Evolutionary conservation across 1,284 basidiomycete species (phyloP), one percentile per base, ranked within the genome.

Genomic region (Heterobasidion occidentale): DNA sequence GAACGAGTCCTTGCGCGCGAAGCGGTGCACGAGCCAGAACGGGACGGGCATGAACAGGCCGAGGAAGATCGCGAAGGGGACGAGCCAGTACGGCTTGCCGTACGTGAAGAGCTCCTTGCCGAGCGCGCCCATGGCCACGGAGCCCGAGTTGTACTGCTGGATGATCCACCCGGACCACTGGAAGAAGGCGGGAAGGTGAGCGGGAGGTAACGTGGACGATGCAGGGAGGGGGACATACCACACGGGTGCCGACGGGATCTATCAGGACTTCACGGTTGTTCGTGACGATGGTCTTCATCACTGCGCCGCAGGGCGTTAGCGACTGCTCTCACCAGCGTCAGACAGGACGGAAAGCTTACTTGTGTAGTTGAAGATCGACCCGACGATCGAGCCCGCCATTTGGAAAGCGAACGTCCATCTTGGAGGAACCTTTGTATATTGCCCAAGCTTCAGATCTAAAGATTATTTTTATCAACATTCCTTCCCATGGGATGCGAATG

Each of bases 381-480:
- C 74, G 44, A 77, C 59, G 51, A 76, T 70, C 6, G 74, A 74
- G 1, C 74, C 75, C 1, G 75, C 64, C 65, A 80, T 72, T 65
- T 81, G 80, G 9, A 74, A 73, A 7, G 65, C 67, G 59, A 80
- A 80, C 7, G 76, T 78, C n/a, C 68, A 61, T 11, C 75, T 65
- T 1, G 77, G 78, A 12, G 77, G 76, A 20, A 80, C 64, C 62
- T 80, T 80, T n/a, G 73, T 76, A 63, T 80, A 86, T 62, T 85
- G 84, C 14, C 77, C 81, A 7, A 86, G 75, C 65, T 86, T 85
- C 11, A 60, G 70, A 62, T 84, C 68, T 83, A 74, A 11, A 57
- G 59, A 14, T 3, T 42, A 15, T 14, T 45, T 1, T 46, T 15
- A 51, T 19, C 45, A 19, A 1, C 2, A 17, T 36, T 35, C 3